phyloP scores from a whole-genome alignment of 352 stramenopile genomes.

The Globisporangium echinulatum region DNA sequence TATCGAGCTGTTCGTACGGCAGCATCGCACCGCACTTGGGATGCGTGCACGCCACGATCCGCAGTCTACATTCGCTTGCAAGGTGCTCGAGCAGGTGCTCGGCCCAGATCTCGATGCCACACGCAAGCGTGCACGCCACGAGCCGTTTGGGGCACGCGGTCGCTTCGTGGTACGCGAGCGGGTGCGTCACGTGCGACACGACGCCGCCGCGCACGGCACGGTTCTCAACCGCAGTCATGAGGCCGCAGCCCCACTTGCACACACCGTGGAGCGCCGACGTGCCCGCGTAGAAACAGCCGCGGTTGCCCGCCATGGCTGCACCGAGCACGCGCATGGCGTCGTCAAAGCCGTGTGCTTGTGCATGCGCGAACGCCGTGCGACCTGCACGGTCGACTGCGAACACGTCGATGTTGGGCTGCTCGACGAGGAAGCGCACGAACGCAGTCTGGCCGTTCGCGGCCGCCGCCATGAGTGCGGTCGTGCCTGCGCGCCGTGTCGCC shows the following conservation, averaged over 20 bases:
- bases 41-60: constrained; percentile 35
- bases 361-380: constrained; percentile 42
- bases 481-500: constrained; percentile 15
- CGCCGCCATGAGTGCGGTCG: constrained; percentile 59
- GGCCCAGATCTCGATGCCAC: constrained; percentile 32
- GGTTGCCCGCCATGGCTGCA: constrained; percentile 38
- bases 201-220: constrained; percentile 19
- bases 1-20: constrained; percentile 12
- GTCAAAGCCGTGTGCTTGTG: constrained; percentile 19
- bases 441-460: constrained; percentile 35
- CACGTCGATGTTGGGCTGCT: constrained; percentile 27
- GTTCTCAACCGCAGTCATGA: constrained; percentile 29
- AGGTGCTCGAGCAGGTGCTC: constrained; percentile 38
- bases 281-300: constrained; percentile 24
- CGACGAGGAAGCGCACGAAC: constrained; percentile 54
- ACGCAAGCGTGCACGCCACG: constrained; percentile 33
- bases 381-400: constrained; percentile 22
- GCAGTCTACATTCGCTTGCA: constrained; percentile 24
- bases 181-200: constrained; percentile 26
- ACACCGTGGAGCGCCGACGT: constrained; percentile 38
- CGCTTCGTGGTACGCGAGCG: constrained; percentile 40
- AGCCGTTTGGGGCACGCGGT: constrained; percentile 41
- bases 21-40: constrained; percentile 37
- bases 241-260: constrained; percentile 63
- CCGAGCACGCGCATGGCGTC: constrained; percentile 29